These are phyloP conservation scores for Arbutus unedo DNA, from an alignment of 148 eudicot species.

Conservation along the genomic window DNA sequence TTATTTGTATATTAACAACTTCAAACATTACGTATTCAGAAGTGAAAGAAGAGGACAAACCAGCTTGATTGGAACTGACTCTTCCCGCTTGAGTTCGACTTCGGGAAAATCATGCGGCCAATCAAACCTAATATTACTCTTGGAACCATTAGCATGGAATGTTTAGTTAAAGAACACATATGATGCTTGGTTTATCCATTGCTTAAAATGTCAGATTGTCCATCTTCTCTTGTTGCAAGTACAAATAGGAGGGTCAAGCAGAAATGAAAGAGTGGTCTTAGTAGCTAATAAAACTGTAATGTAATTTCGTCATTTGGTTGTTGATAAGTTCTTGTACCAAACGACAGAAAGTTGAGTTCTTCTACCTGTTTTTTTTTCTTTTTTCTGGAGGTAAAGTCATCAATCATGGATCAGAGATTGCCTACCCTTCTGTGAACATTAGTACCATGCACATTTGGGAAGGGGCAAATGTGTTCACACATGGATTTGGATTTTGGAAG, in stretches of 20 bases:
- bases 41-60: not conserved
- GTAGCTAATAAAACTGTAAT: not conserved
- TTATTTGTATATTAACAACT: not conserved
- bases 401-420: not conserved
- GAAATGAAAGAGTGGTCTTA: slow-evolving; percentile 2
- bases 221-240: not conserved
- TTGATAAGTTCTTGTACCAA: not conserved
- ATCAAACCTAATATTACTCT: not conserved
- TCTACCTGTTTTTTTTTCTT: not conserved
- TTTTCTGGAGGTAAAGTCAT: not conserved
- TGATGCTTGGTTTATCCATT: not conserved
- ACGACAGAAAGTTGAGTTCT: not conserved
- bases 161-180: not conserved
- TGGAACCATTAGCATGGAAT: not conserved
- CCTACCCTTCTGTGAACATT: not conserved
- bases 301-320: not conserved
- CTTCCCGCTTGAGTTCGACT: not conserved
- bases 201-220: not conserved
- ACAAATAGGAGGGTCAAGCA: not conserved
- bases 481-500: not conserved
- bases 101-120: not conserved
- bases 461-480: not conserved
- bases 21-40: not conserved
- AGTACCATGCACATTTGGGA: not conserved
- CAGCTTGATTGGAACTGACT: not conserved